Evolutionary conservation across 2,329 filamentous ascomycete species (phyloP), one percentile per base, ranked within the genome.

Genomic region (Alternaria sp.): DNA sequence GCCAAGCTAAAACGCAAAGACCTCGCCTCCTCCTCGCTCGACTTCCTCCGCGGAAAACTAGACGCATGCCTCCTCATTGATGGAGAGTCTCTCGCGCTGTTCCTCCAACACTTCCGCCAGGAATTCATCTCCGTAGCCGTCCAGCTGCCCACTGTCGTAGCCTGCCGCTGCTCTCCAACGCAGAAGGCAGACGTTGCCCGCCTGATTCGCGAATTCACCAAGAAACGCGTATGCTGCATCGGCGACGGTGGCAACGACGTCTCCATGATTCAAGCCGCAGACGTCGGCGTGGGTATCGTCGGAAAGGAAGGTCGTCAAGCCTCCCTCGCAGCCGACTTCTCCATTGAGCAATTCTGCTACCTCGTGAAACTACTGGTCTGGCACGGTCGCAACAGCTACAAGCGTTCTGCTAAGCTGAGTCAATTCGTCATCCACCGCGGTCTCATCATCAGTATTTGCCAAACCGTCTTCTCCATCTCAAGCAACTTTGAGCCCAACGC

Each of bases 341-440:
- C 91, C 60, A 96, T 99, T 69, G 92, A 93, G 61, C 94, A 97
- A 72, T 99, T 99, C 80, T 91, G 89, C 73, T 93, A 99, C 76
- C 82, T 99, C 20, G 96, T 94, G 51, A 99, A 98, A 79, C 86
- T 99, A 1, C 87, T 99, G n/a, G 93, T 99, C 38, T 99, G 96
- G 95, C 96, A 99, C 76, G 95, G 95, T 1, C 89, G 96, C 32
- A 99, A 99, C 81, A 94, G 90, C 70, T 99, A 99, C 84, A 98
- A 98, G 80, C 88, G 96, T 46, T 93, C 89, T 60, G 95, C 95
- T 28, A 99, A 99, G 81, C 87, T 99, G 24, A 93, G 92, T 0
- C 96, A 98, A 78, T 99, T 99, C 79, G 94, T 99, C 71, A 99
- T 99, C 71, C 96, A 99, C 76, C 91, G 95, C 72, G 95, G 95